Evolutionary conservation across 2,329 filamentous ascomycete genomes (phyloP).

Genomic region (Chalaropsis ovoidea): DNA sequence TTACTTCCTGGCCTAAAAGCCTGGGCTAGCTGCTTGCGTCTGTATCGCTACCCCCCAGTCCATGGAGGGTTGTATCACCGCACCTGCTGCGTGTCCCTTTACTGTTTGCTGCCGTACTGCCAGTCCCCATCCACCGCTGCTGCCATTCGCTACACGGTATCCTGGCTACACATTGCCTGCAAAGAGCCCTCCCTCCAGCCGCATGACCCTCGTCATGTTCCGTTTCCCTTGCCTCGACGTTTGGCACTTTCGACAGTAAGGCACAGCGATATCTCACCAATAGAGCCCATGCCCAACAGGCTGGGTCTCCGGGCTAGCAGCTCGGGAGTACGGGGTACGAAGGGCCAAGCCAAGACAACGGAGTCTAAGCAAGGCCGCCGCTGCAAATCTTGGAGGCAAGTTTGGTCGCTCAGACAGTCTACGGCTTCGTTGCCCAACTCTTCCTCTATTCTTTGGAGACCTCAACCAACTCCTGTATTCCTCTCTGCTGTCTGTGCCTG

Average conservation of each 20-base stretch:
- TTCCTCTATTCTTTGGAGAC: no score
- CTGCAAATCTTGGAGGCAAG: not conserved
- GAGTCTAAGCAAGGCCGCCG: not conserved
- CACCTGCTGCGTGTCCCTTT: not conserved
- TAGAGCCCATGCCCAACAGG: not conserved
- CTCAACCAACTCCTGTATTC: no score
- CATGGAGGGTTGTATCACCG: not conserved
- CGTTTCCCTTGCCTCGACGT: not conserved
- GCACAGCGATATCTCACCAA: not conserved
- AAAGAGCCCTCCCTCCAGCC: no score
- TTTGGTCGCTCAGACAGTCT: not conserved
- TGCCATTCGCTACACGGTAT: no score
- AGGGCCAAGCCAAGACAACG: not conserved
- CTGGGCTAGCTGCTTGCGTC: not conserved
- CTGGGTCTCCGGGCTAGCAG: not conserved
- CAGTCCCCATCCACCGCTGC: no score
- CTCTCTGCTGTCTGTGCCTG: no score
- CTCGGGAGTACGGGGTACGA: not conserved
- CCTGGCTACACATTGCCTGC: not conserved
- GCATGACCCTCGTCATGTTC: not conserved
- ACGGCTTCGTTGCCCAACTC: no score
- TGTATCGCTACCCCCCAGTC: not conserved
- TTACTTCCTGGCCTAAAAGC: no score
- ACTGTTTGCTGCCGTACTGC: not conserved
- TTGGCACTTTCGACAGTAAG: not conserved